Base-by-base conservation (phyloP, 148 eudicot species). In the Fagopyrum tataricum region DNA sequence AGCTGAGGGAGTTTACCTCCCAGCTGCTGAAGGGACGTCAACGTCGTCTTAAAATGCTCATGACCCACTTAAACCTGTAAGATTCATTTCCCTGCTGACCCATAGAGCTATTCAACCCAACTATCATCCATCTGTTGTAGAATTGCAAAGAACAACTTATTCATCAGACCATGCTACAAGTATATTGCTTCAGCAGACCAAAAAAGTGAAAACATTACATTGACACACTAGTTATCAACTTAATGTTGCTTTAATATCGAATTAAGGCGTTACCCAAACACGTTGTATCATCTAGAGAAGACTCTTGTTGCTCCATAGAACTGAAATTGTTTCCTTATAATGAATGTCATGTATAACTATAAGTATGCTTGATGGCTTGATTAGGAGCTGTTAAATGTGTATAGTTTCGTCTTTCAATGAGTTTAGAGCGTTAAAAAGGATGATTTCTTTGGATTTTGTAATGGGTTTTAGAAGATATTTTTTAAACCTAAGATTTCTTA, bases 1-100 rank as follows among this genome's bases (percentile, higher is more conserved):
- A 59, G 81, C 86, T 7, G 87, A 86, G 76, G 89, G 89, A 12
- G 83, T 86, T 1, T 86, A 83, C 74, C 79, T 83, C 61, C 89
- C 87, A 17, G 75, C 64, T 21, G 18, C 79, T 56, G 82, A 74
- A 24, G 78, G 76, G 75, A 81, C 79, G 67, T 6, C 26, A 4
- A 13, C 72, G 14, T 42, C 72, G 43, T 70, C 72, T 70, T 70
- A 42, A 42, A 23, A 20, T 2, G 7, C 39, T 37, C 8, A 3
- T 20, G 39, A 31, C 43, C n/a, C 41, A 31, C 61, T 55, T 55
- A 18, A n/a, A 55, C 21, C 61, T 55, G 1, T 55, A 20, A 55
- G 61, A 55, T 6, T 5, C 12, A 55, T 55, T 55, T 55, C 10
- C 18, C 11, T 55, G 61, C 31, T 20, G 20, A 55, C 21, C 31